Percentiles rank a stretch among this genome's conserved stretches.
These are phyloP conservation scores for Pseudonitzschia multiseries DNA, from an alignment of 108 stramenopile genomes.

Conservation along the genomic window DNA sequence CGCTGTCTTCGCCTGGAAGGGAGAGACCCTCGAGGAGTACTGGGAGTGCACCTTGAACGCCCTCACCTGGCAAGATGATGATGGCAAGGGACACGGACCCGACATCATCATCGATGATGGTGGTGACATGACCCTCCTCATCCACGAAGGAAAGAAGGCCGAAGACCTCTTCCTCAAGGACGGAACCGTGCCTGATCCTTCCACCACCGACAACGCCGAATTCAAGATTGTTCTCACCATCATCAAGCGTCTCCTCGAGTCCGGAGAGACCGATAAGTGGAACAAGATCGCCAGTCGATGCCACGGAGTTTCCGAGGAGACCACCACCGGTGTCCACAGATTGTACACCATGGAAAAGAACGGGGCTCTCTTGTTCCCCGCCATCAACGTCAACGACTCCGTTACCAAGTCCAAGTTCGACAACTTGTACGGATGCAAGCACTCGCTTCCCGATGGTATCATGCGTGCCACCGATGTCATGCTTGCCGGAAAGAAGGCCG, in stretches of 20 bases:
- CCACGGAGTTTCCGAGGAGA: slow-evolving; percentile 99
- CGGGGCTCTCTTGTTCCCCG: slow-evolving; percentile 96
- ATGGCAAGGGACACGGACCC: slow-evolving; percentile 97
- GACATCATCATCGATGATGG: slow-evolving; percentile 99
- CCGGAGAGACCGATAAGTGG: slow-evolving; percentile 97
- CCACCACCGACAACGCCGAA: slow-evolving; percentile 97
- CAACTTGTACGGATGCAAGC: slow-evolving; percentile 99
- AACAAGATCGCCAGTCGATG: slow-evolving; percentile 94
- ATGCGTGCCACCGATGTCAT: slow-evolving; percentile 99
- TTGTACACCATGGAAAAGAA: slow-evolving; percentile 99
- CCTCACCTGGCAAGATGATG: slow-evolving; percentile 95
- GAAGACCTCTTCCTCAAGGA: slow-evolving; percentile 96
- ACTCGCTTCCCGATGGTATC: slow-evolving; percentile 99
- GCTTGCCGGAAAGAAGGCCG: slow-evolving; percentile 99
- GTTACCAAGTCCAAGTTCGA: slow-evolving; percentile 99
- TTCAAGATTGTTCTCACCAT: slow-evolving; percentile 98
- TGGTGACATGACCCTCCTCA: slow-evolving; percentile 99
- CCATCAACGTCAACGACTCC: slow-evolving; percentile 99
- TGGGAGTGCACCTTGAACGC: slow-evolving; percentile 99
- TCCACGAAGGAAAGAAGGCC: slow-evolving; percentile 99
- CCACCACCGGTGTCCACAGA: slow-evolving; percentile 99
- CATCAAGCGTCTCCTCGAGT: slow-evolving; percentile 95
- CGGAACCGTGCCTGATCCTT: slow-evolving; percentile 96
- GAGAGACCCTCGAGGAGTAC: slow-evolving; percentile 99
- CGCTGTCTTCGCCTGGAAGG: slow-evolving; percentile 99